phyloP scores from a whole-genome alignment of 176 grass and related monocot species.

The Zoysia pacifica region DNA sequence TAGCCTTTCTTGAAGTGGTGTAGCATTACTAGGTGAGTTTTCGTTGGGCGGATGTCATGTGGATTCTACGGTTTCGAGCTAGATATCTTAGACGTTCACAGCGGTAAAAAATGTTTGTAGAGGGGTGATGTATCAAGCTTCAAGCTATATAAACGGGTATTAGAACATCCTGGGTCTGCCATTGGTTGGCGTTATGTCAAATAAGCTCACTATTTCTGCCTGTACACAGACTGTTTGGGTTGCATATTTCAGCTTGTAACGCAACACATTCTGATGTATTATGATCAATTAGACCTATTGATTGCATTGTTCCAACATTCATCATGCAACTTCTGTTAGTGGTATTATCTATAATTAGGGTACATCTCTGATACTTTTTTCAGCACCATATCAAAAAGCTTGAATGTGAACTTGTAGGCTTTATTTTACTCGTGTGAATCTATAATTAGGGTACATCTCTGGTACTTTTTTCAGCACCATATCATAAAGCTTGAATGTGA shows the following conservation, averaged over 20 bases:
- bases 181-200: not conserved
- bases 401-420: slow-evolving; percentile 66
- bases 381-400: slow-evolving; percentile 24
- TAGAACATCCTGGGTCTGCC: not conserved
- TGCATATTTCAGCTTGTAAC: slow-evolving; percentile 16
- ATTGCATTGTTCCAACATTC: slow-evolving; percentile 4
- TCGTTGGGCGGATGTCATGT: not conserved
- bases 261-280: not conserved
- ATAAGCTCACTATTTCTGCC: slow-evolving; percentile 12
- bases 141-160: not conserved
- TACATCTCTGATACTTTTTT: slow-evolving; percentile 1
- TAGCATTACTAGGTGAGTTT: not conserved
- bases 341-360: slow-evolving; percentile 7
- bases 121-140: not conserved
- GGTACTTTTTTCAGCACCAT: slow-evolving; percentile 6
- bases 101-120: not conserved
- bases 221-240: not conserved
- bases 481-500: slow-evolving; percentile 43
- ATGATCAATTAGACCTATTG: slow-evolving; percentile 19
- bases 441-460: not conserved
- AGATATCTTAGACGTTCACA: not conserved
- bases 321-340: slow-evolving; percentile 7
- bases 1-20: not conserved
- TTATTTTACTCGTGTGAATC: slow-evolving; percentile 81
- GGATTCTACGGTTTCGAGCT: slow-evolving; percentile 29